A percentile compares a stretch with the other conserved stretches of the same genome.
Conservation (phyloP, 2,329 filamentous ascomycete genomes). For the Bertia moriformis region DNA sequence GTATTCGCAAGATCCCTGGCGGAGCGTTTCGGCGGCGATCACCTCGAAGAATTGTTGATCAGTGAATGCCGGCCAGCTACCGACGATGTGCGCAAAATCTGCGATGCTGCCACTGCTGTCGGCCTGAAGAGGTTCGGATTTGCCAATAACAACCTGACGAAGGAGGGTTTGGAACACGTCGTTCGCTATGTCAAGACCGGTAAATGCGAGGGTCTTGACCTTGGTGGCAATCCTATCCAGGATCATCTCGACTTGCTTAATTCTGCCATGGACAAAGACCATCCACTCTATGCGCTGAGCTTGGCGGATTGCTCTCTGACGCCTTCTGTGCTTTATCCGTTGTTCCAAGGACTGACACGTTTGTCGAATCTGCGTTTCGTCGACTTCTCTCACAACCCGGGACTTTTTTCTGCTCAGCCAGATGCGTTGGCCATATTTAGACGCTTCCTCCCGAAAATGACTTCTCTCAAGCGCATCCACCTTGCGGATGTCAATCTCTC, state of each 20-base stretch:
- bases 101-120: constrained; percentile 70
- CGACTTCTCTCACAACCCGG: constrained; percentile 79
- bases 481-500: constrained; percentile 72
- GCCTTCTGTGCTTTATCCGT: constrained; percentile 54
- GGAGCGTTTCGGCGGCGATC: constrained; percentile 60
- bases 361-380: constrained; percentile 71
- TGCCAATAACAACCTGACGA: constrained; percentile 66
- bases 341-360: constrained; percentile 60
- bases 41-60: constrained; percentile 70
- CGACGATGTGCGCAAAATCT: constrained; percentile 57
- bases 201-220: constrained; percentile 73
- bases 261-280: constrained; percentile 31
- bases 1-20: constrained; percentile 64
- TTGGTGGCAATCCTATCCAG: constrained; percentile 67
- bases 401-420: constrained; percentile 61
- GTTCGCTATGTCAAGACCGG: constrained; percentile 62
- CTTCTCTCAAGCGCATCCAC: constrained; percentile 68
- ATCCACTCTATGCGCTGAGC: constrained; percentile 65
- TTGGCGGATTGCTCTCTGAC: constrained; percentile 73
- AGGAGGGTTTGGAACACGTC: constrained; percentile 61
- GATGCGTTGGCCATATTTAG: constrained; percentile 62
- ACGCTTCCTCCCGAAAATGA: constrained; percentile 69
- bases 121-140: constrained; percentile 69
- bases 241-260: constrained; percentile 38
- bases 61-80: constrained; percentile 63